These are phyloP conservation scores for Paecilomyces sp. DNA, from an alignment of 2,329 filamentous ascomycete genomes.

Conservation along the genomic window DNA sequence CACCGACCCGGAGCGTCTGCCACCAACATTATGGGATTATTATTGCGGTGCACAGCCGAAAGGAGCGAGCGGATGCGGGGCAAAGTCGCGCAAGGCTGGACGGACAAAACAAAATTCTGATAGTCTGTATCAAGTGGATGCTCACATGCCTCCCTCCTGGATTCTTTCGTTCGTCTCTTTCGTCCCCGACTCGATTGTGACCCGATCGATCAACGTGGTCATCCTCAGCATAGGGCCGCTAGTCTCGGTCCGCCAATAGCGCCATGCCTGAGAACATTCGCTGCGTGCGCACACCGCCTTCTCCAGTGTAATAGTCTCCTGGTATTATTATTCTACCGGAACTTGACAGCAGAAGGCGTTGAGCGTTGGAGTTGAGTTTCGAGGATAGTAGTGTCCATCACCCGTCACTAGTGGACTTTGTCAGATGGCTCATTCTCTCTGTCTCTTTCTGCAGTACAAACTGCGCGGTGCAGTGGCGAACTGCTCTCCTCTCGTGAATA, in stretches of 20 bases:
- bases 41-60: neutral
- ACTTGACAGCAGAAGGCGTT: too few relatives aligned
- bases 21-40: neutral
- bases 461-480: too few relatives aligned
- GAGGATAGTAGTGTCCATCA: too few relatives aligned
- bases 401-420: too few relatives aligned
- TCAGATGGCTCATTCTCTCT: too few relatives aligned
- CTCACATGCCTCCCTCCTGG: neutral
- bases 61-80: neutral
- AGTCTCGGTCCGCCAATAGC: neutral
- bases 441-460: too few relatives aligned
- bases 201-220: neutral
- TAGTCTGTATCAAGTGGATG: neutral
- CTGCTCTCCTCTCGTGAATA: too few relatives aligned
- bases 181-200: neutral
- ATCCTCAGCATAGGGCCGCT: neutral
- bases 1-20: neutral
- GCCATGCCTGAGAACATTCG: neutral
- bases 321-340: neutral
- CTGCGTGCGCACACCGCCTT: neutral
- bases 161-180: neutral
- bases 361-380: too few relatives aligned
- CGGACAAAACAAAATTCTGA: neutral
- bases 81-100: neutral
- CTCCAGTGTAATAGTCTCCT: neutral